A percentile compares a stretch with the other conserved stretches of the same genome.
Evolutionary conservation across 257 asterid genomes (phyloP).

Genomic region (Primulina eburnea): DNA sequence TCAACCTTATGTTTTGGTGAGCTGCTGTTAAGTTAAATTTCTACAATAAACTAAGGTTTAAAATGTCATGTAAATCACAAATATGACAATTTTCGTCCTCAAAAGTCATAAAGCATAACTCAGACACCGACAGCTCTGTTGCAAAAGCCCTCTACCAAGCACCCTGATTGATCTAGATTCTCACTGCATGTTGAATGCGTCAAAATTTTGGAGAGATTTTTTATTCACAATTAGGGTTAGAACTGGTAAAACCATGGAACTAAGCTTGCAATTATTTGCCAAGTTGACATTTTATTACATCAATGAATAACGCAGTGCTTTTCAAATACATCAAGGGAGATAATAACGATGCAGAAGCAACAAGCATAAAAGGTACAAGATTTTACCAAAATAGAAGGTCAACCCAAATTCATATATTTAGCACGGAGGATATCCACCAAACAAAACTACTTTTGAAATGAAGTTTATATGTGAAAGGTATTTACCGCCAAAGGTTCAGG

Average conservation of each 20-base stretch:
- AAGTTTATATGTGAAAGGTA: conserved; percentile 16
- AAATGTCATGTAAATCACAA: background rate
- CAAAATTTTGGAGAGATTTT: conserved; percentile 2
- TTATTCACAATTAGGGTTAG: background rate
- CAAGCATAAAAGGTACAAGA: background rate
- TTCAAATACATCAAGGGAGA: conserved; percentile 17
- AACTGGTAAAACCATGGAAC: background rate
- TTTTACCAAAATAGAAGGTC: background rate
- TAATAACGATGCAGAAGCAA: background rate
- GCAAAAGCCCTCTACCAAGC: background rate
- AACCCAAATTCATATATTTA: background rate
- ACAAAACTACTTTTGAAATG: conserved; percentile 3
- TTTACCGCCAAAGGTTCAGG: conserved; percentile 90
- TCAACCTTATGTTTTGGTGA: background rate
- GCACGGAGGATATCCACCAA: background rate
- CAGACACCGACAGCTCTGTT: background rate
- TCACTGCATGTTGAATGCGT: conserved; percentile 3
- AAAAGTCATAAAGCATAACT: background rate
- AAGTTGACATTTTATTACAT: background rate
- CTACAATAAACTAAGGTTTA: background rate
- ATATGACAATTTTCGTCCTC: background rate
- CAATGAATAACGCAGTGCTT: background rate
- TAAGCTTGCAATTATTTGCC: background rate
- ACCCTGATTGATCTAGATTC: background rate
- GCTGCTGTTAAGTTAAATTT: background rate